Evolutionary conservation across 2,329 filamentous ascomycete genomes (phyloP), one percentile per base, ranked within the genome.

Genomic region (Scopulariopsis brevicaulis): DNA sequence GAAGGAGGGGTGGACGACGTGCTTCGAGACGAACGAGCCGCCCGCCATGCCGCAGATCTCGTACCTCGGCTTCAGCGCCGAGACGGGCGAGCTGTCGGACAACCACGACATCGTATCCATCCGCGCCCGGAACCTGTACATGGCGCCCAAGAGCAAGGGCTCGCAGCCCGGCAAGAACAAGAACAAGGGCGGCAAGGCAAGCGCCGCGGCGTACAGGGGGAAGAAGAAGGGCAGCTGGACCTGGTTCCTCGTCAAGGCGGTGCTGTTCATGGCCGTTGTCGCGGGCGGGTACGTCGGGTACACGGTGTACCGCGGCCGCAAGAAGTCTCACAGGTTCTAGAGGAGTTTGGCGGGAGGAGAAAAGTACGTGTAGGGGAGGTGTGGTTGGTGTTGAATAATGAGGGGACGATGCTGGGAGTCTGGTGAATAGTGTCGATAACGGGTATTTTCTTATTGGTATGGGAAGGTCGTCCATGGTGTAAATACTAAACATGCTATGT

Each of bases 71-170:
- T 90, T 90, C 74, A 87, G 83, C 65, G 87, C 90, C 59, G 93
- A 97, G 77, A 97, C 94, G 18, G 94, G 94, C 68, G 93, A 99
- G 77, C 83, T 99, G 63, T 90, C 86, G 73, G 94, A 99, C 75
- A 96, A 96, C 79, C 93, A 96, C 79, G 94, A 99, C 74, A 95
- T 99, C 71, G 84, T 97, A 69, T 87, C 84, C 55, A 82, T 99
- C 65, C 79, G 85, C 62, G 86, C 93, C 59, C 88, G 87, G 77
- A 99, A 96, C 72, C 77, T 99, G 61, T 97, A 97, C 76, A 85
- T 81, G 59, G 73, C 74, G 32, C 75, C 76, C 65, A 82, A 61
- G 63, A 67, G 69, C 59, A 66, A 66, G 59, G 60, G 64, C 53
- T 62, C 63, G 59, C 60, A 32, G 28, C 28, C 63, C 50, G 57